Evolutionary conservation across 129 eudicot genomes (phyloP).

Genomic region (Sambucus nigra): DNA sequence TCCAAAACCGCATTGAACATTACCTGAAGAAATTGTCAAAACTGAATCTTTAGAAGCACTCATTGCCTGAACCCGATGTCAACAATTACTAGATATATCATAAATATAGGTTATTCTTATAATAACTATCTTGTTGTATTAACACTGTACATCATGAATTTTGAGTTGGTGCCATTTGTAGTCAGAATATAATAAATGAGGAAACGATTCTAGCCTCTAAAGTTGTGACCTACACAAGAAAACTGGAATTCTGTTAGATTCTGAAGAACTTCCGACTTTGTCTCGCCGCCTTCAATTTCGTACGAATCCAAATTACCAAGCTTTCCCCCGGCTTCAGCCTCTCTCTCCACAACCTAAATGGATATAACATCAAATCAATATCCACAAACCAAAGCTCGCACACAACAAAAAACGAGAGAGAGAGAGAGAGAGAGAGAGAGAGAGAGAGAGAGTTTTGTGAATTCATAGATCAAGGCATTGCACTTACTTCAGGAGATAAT

Average conservation of each 20-base stretch:
- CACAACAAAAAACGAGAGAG: background rate
- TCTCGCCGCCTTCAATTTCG: slow-evolving; percentile 95
- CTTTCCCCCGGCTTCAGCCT: slow-evolving; percentile 88
- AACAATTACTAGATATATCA: background rate
- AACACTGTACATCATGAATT: background rate
- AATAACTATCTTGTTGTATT: background rate
- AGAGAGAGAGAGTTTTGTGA: background rate
- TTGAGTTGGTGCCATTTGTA: background rate
- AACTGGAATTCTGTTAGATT: slow-evolving; percentile 33
- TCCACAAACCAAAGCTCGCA: slow-evolving; percentile 2
- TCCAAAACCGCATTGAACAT: slow-evolving; percentile 92
- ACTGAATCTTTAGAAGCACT: background rate
- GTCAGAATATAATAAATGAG: background rate
- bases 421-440: background rate
- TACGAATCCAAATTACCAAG: slow-evolving; percentile 73
- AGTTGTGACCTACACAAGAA: background rate
- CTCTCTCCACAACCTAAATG: slow-evolving; percentile 82
- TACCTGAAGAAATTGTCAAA: slow-evolving; percentile 36
- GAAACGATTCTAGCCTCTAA: background rate
- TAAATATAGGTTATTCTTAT: slow-evolving; percentile 9
- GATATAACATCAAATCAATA: background rate
- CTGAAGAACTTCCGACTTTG: slow-evolving; percentile 92
- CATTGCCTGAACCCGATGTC: background rate
- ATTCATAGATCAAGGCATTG: background rate
- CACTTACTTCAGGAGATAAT: slow-evolving; percentile 79